Conservation (phyloP, 2,329 filamentous ascomycete species). For the Monilinia aucupariae region DNA sequence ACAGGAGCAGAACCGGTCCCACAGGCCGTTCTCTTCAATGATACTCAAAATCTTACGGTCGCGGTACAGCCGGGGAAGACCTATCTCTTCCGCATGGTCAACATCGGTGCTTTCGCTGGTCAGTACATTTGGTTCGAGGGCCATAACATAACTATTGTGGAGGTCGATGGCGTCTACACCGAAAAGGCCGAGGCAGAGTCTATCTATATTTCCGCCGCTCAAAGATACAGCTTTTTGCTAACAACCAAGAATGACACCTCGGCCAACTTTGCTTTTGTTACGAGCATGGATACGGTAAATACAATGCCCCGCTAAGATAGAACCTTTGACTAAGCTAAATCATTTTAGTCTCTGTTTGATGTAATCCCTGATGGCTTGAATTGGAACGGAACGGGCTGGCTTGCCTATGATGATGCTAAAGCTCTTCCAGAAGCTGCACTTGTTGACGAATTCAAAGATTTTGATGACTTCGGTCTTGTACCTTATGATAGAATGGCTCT, state of each 20-base stretch:
- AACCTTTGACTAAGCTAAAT: slow-evolving; percentile 30
- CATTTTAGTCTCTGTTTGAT: slow-evolving; percentile 55
- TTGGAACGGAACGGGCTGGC: slow-evolving; percentile 61
- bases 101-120: slow-evolving; percentile 65
- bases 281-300: slow-evolving; percentile 57
- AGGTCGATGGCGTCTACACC: slow-evolving; percentile 66
- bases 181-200: slow-evolving; percentile 53
- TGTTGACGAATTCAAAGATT: slow-evolving; percentile 58
- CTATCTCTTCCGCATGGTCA: slow-evolving; percentile 67
- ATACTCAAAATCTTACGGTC: slow-evolving; percentile 56
- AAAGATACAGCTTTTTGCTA: slow-evolving; percentile 58
- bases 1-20: slow-evolving; percentile 58
- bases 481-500: slow-evolving; percentile 61
- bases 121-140: slow-evolving; percentile 64
- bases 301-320: no score
- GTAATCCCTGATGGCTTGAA: slow-evolving; percentile 60
- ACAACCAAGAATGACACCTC: slow-evolving; percentile 58
- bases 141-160: slow-evolving; percentile 63
- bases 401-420: slow-evolving; percentile 49
- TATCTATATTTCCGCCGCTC: slow-evolving; percentile 63
- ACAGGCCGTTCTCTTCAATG: slow-evolving; percentile 64
- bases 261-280: slow-evolving; percentile 61
- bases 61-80: slow-evolving; percentile 61
- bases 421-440: slow-evolving; percentile 46
- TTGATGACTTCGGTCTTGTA: slow-evolving; percentile 68